These are phyloP conservation scores for Aechmea fasciata DNA, from an alignment of 176 grass and related monocot species.

Conservation along the genomic window DNA sequence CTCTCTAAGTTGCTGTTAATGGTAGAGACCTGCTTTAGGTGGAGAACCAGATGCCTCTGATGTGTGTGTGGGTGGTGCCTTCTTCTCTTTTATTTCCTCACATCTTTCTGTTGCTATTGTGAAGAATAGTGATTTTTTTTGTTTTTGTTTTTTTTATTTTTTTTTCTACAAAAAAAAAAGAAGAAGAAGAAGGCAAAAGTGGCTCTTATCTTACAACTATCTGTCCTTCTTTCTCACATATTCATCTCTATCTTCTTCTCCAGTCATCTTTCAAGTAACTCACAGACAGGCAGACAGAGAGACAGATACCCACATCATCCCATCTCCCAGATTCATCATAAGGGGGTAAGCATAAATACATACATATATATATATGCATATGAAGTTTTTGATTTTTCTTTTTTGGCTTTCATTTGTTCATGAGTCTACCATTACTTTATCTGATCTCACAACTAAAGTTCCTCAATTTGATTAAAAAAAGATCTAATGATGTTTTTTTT, in stretches of 20 bases:
- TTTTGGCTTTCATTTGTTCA: too few relatives aligned
- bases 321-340: not conserved
- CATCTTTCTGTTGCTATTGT: conserved; percentile 9
- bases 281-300: not conserved
- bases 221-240: conserved; percentile 15
- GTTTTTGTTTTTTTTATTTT: not conserved
- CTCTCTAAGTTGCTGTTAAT: conserved; percentile 45
- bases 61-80: conserved; percentile 83
- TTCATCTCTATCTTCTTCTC: not conserved
- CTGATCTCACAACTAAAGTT: too few relatives aligned
- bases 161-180: not conserved
- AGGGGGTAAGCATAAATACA: not conserved
- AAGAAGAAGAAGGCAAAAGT: not conserved
- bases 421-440: too few relatives aligned
- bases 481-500: too few relatives aligned
- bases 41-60: conserved; percentile 90
- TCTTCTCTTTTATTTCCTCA: conserved; percentile 26
- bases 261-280: not conserved
- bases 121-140: conserved; percentile 1
- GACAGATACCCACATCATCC: not conserved
- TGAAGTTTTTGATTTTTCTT: too few relatives aligned
- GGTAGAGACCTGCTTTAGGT: conserved; percentile 55
- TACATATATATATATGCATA: too few relatives aligned
- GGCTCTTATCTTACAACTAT: conserved; percentile 22
- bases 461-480: too few relatives aligned